Base-by-base conservation (phyloP, 129 eudicot genomes). In the Saussurea involucrata region DNA sequence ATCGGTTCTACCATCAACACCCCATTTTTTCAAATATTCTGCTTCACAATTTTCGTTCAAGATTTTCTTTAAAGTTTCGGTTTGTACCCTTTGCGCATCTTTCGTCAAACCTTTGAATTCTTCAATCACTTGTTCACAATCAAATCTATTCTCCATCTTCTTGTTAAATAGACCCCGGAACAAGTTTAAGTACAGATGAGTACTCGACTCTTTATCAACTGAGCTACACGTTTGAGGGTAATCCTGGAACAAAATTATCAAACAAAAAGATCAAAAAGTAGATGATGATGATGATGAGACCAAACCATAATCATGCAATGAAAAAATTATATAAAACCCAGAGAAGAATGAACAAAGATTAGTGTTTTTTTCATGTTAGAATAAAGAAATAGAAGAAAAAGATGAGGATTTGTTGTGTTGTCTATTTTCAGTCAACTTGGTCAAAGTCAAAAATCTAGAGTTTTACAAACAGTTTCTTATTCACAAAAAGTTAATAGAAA, bases 51-150 rank as follows among this genome's bases (percentile, higher is more conserved):
- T 95, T 71, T 86, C 88, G 68, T 90, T 82, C 79, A 95, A 81
- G 71, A 95, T 92, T 74, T 86, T 89, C 87, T 74, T 80, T 77
- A 92, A 34, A 9, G 95, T 89, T 72, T 89, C 97, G 5, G 2
- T 49, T 65, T 95, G 99, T 65, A 95, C 85, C 76, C 85, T 86
- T 87, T 72, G 92, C 2, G 96, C 99, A 73, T 95, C 84, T 75
- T 32, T 88, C 8, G 97, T 79, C 63, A 95, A 21, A 32, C 78
- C 80, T 84, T 95, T 97, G 69, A 95, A 95, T 77, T 95, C 92
- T 21, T 85, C 73, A 1, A 92, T 82, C 15, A 86, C 83, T 69
- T 82, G 44, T 65, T 86, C 92, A 1, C 81, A 64, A 42, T 86
- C 84, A 28, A 92, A 87, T 81, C 44, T 80, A 71, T 86, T 85